Percentiles rank a stretch among this genome's conserved stretches.
Conservation (phyloP, 805 yeast genomes). For the Sugiyamaella valdiviana region DNA sequence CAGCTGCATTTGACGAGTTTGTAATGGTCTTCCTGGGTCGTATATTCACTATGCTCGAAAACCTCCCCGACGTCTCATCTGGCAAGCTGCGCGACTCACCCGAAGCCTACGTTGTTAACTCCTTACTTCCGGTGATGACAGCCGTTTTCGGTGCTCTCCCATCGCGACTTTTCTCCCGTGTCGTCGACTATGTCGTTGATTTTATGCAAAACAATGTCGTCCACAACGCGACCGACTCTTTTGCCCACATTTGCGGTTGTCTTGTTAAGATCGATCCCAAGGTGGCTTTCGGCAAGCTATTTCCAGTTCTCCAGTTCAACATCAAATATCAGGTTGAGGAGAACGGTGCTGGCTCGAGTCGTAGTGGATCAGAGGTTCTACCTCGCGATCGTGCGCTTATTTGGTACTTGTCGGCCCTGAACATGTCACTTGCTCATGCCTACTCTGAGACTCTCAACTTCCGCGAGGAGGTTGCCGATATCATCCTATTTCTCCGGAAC, state of each 20-base stretch:
- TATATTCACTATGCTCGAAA: constrained; percentile 59
- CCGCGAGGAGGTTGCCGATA: constrained; percentile 40
- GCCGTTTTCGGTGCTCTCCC: constrained; percentile 31
- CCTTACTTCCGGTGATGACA: constrained; percentile 34
- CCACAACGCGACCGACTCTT: constrained; percentile 53
- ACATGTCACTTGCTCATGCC: constrained; percentile 66
- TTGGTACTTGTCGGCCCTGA: constrained; percentile 63
- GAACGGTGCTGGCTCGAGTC: constrained; percentile 72
- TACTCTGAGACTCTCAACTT: constrained; percentile 43
- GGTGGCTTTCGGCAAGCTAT: constrained; percentile 40
- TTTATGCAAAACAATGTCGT: constrained; percentile 55
- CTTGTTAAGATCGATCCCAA: constrained; percentile 60
- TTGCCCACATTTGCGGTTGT: constrained; percentile 67
- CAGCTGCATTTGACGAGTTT: constrained; percentile 61
- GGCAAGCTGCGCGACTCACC: constrained; percentile 35
- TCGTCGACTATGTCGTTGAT: constrained; percentile 32
- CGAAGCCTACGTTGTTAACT: constrained; percentile 43
- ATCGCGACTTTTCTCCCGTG: constrained; percentile 23
- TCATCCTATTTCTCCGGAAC: constrained; percentile 40
- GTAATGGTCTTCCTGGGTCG: constrained; percentile 51
- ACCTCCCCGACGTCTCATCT: constrained; percentile 55
- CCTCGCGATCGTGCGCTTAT: constrained; percentile 74
- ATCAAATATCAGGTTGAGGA: constrained; percentile 63
- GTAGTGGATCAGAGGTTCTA: constrained; percentile 57
- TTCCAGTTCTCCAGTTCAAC: constrained; percentile 41